Percentiles rank a stretch among this genome's conserved stretches.
phyloP scores from a whole-genome alignment of 768 basidiomycete genomes.

The Tylopilus balloui region DNA sequence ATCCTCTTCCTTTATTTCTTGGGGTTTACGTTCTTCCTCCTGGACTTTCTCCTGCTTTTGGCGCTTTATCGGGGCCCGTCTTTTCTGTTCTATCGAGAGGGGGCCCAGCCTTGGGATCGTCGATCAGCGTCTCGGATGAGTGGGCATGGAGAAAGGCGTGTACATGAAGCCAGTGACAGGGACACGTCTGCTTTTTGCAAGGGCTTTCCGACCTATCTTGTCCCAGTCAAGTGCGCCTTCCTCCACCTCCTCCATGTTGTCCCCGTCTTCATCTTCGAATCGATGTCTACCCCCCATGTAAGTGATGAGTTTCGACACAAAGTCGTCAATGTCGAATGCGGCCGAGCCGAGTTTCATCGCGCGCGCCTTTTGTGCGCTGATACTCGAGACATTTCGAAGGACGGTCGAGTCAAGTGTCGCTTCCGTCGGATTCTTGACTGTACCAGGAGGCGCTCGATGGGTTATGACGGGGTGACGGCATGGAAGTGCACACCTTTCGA shows the following conservation, averaged over 20 bases:
- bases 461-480: slow-evolving; percentile 1
- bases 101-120: slow-evolving; percentile 85
- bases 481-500: slow-evolving; percentile 44
- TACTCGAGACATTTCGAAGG: slow-evolving; percentile 69
- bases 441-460: neutral
- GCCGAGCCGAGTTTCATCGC: slow-evolving; percentile 84
- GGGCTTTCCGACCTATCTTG: slow-evolving; percentile 76
- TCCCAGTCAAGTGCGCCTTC: slow-evolving; percentile 71
- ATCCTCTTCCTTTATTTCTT: slow-evolving; percentile 79
- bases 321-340: slow-evolving; percentile 91
- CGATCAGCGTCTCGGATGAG: slow-evolving; percentile 12
- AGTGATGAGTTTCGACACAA: slow-evolving; percentile 65
- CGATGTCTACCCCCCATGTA: slow-evolving; percentile 72
- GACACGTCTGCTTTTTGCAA: slow-evolving; percentile 74
- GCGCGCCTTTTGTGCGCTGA: slow-evolving; percentile 84
- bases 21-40: slow-evolving; percentile 63
- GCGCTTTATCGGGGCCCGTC: slow-evolving; percentile 55
- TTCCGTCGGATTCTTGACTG: slow-evolving; percentile 79
- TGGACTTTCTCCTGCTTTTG: slow-evolving; percentile 69
- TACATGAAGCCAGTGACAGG: slow-evolving; percentile 89
- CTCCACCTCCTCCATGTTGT: slow-evolving; percentile 50
- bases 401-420: slow-evolving; percentile 87
- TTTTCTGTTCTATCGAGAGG: slow-evolving; percentile 80
- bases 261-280: slow-evolving; percentile 43
- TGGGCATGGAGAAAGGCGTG: slow-evolving; percentile 21